A percentile compares a stretch with the other conserved stretches of the same genome.
These are phyloP conservation scores for Phytophthora fragariaefolia DNA, from an alignment of 352 stramenopile genomes.

Conservation along the genomic window DNA sequence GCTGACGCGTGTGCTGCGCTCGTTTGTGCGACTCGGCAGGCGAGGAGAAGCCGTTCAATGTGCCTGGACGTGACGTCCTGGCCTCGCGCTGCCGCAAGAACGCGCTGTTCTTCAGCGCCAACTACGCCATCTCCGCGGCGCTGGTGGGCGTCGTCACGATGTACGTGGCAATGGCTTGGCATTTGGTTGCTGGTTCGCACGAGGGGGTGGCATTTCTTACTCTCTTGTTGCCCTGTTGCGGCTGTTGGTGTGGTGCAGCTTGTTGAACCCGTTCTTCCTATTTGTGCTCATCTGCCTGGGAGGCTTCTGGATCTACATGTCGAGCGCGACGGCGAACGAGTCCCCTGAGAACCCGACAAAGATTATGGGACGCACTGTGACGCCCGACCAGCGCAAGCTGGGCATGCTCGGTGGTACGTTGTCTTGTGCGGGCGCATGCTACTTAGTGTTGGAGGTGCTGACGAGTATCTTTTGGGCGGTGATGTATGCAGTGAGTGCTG, in stretches of 20 bases:
- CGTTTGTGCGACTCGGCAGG: slow-evolving; percentile 30
- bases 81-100: slow-evolving; percentile 79
- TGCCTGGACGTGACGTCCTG: slow-evolving; percentile 69
- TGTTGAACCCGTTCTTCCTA: slow-evolving; percentile 88
- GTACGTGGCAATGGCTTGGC: too few relatives aligned
- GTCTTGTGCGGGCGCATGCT: background rate
- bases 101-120: slow-evolving; percentile 83
- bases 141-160: slow-evolving; percentile 86
- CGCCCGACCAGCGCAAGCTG: slow-evolving; percentile 83
- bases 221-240: slow-evolving; percentile 5
- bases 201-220: too few relatives aligned
- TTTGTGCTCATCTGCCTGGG: slow-evolving; percentile 87
- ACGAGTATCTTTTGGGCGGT: slow-evolving; percentile 1
- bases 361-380: slow-evolving; percentile 72
- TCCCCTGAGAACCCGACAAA: slow-evolving; percentile 76
- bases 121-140: slow-evolving; percentile 81
- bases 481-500: slow-evolving; percentile 60
- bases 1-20: slow-evolving; percentile 7
- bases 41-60: slow-evolving; percentile 88
- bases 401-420: slow-evolving; percentile 75
- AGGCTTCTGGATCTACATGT: slow-evolving; percentile 85
- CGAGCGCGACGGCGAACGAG: slow-evolving; percentile 71
- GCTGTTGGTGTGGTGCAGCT: slow-evolving; percentile 36
- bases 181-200: too few relatives aligned
- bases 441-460: background rate